Base-by-base conservation (phyloP, 768 basidiomycete genomes). In the Leccinum fibrillosum region DNA sequence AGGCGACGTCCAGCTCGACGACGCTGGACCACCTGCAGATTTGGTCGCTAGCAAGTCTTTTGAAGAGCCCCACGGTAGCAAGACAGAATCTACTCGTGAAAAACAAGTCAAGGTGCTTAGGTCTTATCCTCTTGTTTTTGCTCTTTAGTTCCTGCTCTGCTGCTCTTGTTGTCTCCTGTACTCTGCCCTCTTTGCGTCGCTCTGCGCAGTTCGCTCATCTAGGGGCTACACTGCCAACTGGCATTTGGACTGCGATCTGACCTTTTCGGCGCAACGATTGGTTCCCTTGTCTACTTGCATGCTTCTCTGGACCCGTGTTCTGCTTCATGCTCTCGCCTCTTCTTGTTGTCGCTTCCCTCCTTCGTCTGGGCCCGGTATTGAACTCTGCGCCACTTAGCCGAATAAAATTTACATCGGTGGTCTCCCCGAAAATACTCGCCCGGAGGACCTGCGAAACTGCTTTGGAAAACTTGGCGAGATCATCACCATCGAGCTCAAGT, bases 391-490 rank as follows among this genome's bases (percentile, higher is more conserved):
- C 79, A 78, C 80, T 78, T 82, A 93, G 90, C 88, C 90, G 78
- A 92, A 92, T 78, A 94, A 94, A 78, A 87, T 94, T 73, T 94
- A 94, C 73, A 85, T 94, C 70, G 92, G 92, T 70, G 90, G 91
- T 63, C 82, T 94, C 59, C 92, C 92, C 62, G 89, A 92, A 76
- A 82, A 91, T 64, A 93, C 91, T 50, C 87, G 88, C 61, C 82
- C 87, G 75, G 90, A 91, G 76, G 92, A 94, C 68, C 75, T 94
- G 26, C 87, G 85, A 73, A 88, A 81, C 62, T 93, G 92, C 73
- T 94, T 94, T 71, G 89, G 89, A 51, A 91, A 92, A 73, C 85
- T 93, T 50, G 92, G 92, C 19, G 78, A 72, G 49, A 91, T 94
- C 25, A 69, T 80, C 21, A 84, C 85, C 63, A 86, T 93, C 56